A percentile compares a stretch with the other conserved stretches of the same genome.
Evolutionary conservation across 2,329 filamentous ascomycete species (phyloP).

Genomic region (Biscogniauxia marginata): DNA sequence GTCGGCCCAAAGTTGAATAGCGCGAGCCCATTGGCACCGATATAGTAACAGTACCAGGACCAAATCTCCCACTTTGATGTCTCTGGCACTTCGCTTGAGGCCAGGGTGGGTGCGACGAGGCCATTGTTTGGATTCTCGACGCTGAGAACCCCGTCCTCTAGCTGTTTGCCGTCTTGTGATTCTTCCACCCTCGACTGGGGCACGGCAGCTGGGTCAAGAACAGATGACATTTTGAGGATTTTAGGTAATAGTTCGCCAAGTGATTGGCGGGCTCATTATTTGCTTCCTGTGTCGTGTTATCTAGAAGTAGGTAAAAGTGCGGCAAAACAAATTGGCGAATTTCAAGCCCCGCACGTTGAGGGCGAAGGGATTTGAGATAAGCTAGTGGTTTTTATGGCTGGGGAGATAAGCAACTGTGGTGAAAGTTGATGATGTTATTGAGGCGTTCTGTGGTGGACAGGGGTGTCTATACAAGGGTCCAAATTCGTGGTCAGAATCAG

Average conservation of each 20-base stretch:
- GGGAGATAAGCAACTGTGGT: too few relatives aligned
- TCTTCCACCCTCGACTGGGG: constrained; percentile 8
- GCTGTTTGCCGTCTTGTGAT: constrained; percentile 2
- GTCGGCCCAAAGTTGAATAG: constrained; percentile 65
- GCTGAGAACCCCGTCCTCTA: neutral
- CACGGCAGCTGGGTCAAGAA: constrained; percentile 10
- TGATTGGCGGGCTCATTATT: neutral
- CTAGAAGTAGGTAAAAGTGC: too few relatives aligned
- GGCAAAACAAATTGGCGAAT: too few relatives aligned
- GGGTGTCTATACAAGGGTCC: too few relatives aligned
- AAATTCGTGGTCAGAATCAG: too few relatives aligned
- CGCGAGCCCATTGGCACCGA: constrained; percentile 63
- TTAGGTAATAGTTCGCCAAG: neutral
- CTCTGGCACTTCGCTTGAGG: constrained; percentile 17
- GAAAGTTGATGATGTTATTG: too few relatives aligned
- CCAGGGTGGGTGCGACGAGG: constrained; percentile 15
- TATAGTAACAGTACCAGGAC: constrained; percentile 61
- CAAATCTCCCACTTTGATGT: constrained; percentile 55
- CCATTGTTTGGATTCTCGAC: constrained; percentile 2
- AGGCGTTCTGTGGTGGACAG: too few relatives aligned
- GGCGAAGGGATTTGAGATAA: too few relatives aligned
- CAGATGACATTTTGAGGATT: constrained; percentile 15
- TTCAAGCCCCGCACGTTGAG: too few relatives aligned
- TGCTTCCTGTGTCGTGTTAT: too few relatives aligned
- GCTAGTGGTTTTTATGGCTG: too few relatives aligned